Evolutionary conservation across 176 grass and related monocot genomes (phyloP), one percentile per base, ranked within the genome.

Genomic region (Aegilops longissima): DNA sequence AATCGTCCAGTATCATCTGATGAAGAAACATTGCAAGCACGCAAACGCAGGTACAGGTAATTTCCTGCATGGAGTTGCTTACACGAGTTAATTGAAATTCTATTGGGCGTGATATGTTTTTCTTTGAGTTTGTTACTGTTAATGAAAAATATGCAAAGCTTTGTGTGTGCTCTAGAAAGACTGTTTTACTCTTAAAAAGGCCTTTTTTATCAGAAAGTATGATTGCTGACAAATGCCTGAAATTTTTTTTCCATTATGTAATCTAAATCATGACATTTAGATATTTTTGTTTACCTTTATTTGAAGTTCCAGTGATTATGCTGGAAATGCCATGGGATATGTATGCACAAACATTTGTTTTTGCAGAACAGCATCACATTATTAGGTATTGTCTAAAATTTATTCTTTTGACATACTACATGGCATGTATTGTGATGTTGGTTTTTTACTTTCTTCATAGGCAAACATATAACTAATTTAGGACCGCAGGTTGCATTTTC

Each of bases 31-130:
- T 79, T 92, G 83, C 85, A 88, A 87, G 33, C 78, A 85, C 78
- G 93, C 30, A 93, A 78, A 42, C 70, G 77, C 80, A 93, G 91
- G 95, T 98, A 87, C 80, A 93, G 91, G 95, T 98, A 87, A 83
- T 33, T 74, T 54, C 8, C n/a, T 3, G 5, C 75, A 66, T 17
- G 33, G 64, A 58, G 21, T 86, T 87, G 27, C 52, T 85, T 44
- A 31, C 61, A 47, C 30, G 59, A 77, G 21, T 71, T 34, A 27
- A 83, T 39, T 39, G 25, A 25, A 44, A 44, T 82, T 90, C 14
- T 81, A 74, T 64, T 88, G 52, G 52, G 47, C 4, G 38, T 40
- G 17, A 44, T 61, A 47, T 42, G 44, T 77, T 83, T 36, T 77
- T 78, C 11, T 72, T 62, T 83, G n/a, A 52, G 21, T 81, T 44